A percentile compares a stretch with the other conserved stretches of the same genome.
Evolutionary conservation across 768 basidiomycete species (phyloP).

Genomic region (Psilocybe cyanescens): DNA sequence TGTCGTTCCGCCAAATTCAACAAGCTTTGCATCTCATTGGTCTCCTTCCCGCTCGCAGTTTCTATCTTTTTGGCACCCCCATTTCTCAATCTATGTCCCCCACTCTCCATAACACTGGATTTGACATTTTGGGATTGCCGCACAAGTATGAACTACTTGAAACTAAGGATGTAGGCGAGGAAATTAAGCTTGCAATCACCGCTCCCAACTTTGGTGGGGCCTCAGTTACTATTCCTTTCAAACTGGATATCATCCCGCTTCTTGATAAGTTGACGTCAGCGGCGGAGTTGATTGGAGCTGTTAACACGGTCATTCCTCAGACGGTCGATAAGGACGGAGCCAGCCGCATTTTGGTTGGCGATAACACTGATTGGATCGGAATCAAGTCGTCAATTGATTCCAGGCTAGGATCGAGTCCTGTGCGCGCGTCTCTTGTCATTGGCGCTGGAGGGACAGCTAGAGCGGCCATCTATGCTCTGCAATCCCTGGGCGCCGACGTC

Average conservation of each 20-base stretch:
- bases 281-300: constrained; percentile 88
- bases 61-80: constrained; percentile 89
- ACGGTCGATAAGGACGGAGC: constrained; percentile 40
- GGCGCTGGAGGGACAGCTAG: constrained; percentile 96
- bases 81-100: constrained; percentile 92
- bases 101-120: constrained; percentile 90
- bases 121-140: constrained; percentile 80
- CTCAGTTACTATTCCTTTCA: constrained; percentile 95
- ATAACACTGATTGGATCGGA: constrained; percentile 97
- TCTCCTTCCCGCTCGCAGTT: constrained; percentile 69
- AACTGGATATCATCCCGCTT: constrained; percentile 85
- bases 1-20: constrained; percentile 88
- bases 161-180: constrained; percentile 64
- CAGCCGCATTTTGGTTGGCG: constrained; percentile 68
- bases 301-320: constrained; percentile 86
- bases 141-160: constrained; percentile 83
- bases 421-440: constrained; percentile 70
- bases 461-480: constrained; percentile 90
- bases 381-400: constrained; percentile 63
- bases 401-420: constrained; percentile 40
- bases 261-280: constrained; percentile 82
- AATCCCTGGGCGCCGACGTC: constrained; percentile 61
- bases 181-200: constrained; percentile 64
- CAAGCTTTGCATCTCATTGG: constrained; percentile 81
- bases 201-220: constrained; percentile 89